These are phyloP conservation scores for Zancudomyces culisetae DNA, from an alignment of 371 early-diverging fungal genomes.

Conservation along the genomic window DNA sequence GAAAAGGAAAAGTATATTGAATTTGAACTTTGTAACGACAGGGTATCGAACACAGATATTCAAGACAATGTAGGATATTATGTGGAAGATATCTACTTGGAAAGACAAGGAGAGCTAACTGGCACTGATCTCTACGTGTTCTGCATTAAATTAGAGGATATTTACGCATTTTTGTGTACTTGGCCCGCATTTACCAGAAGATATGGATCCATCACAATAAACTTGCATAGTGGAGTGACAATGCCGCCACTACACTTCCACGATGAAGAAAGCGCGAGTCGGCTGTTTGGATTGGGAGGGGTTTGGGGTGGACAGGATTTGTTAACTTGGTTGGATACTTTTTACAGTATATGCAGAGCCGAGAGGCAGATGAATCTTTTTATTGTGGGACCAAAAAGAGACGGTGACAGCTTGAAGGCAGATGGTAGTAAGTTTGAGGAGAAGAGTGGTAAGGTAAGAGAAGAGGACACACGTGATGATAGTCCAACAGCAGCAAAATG, in stretches of 20 bases:
- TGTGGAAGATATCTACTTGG: slow-evolving; percentile 8
- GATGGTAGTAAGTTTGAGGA: neutral
- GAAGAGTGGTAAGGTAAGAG: neutral
- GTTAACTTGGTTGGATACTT: slow-evolving; percentile 12
- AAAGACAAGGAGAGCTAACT: neutral
- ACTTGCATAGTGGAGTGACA: slow-evolving; percentile 26
- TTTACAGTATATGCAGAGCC: slow-evolving; percentile 3
- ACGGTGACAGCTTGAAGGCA: slow-evolving; percentile 9
- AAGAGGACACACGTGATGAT: neutral
- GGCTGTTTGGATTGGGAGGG: slow-evolving; percentile 16
- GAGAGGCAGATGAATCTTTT: neutral
- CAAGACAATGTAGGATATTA: slow-evolving; percentile 1
- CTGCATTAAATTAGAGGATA: slow-evolving; percentile 22
- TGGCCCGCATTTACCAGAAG: slow-evolving; percentile 32
- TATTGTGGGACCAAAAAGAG: slow-evolving; percentile 7
- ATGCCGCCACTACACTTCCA: slow-evolving; percentile 33
- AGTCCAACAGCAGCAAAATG: neutral
- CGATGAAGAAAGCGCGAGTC: slow-evolving; percentile 26
- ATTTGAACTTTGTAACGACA: slow-evolving; percentile 22
- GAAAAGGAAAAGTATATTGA: slow-evolving; percentile 30
- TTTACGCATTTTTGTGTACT: slow-evolving; percentile 25
- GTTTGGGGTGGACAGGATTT: slow-evolving; percentile 26
- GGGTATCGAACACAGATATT: slow-evolving; percentile 10
- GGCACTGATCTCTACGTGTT: slow-evolving; percentile 26
- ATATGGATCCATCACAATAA: slow-evolving; percentile 30